phyloP scores from a whole-genome alignment of 2,329 filamentous ascomycete species.

The Trichoderma afroharzianum region DNA sequence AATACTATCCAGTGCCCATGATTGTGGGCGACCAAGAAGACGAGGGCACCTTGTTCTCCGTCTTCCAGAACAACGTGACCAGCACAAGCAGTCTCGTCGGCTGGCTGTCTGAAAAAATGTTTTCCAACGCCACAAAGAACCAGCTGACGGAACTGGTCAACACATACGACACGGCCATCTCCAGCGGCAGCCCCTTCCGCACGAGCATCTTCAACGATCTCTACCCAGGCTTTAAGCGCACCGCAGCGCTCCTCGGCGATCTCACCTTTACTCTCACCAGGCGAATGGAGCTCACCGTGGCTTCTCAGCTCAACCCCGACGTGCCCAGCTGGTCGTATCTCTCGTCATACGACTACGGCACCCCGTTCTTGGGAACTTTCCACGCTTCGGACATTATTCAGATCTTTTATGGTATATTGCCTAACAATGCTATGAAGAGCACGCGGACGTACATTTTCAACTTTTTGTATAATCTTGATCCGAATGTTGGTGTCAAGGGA shows the following conservation, averaged over 20 bases:
- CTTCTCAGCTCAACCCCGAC: slow-evolving; percentile 46
- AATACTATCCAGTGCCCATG: slow-evolving; percentile 47
- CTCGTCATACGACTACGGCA: slow-evolving; percentile 66
- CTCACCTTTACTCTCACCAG: slow-evolving; percentile 70
- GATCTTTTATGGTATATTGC: slow-evolving; percentile 62
- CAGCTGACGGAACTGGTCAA: slow-evolving; percentile 55
- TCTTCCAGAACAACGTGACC: slow-evolving; percentile 67
- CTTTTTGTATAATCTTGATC: slow-evolving; percentile 68
- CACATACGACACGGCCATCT: slow-evolving; percentile 56
- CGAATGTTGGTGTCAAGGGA: slow-evolving; percentile 52
- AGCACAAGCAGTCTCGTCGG: slow-evolving; percentile 54
- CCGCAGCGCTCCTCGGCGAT: slow-evolving; percentile 73
- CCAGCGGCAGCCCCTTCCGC: slow-evolving; percentile 66
- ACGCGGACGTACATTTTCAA: slow-evolving; percentile 68
- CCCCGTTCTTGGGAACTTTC: slow-evolving; percentile 70
- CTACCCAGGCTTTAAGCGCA: slow-evolving; percentile 74
- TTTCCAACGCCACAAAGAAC: slow-evolving; percentile 49
- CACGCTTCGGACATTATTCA: slow-evolving; percentile 68
- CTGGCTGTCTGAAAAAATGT: slow-evolving; percentile 61
- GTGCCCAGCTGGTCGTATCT: slow-evolving; percentile 74
- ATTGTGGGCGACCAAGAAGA: slow-evolving; percentile 74
- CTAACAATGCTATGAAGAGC: slow-evolving; percentile 57
- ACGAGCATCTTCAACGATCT: slow-evolving; percentile 66
- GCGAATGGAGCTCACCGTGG: slow-evolving; percentile 55
- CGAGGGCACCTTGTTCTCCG: slow-evolving; percentile 70